Conservation (phyloP, 768 basidiomycete species). For the Boletus insuetus region DNA sequence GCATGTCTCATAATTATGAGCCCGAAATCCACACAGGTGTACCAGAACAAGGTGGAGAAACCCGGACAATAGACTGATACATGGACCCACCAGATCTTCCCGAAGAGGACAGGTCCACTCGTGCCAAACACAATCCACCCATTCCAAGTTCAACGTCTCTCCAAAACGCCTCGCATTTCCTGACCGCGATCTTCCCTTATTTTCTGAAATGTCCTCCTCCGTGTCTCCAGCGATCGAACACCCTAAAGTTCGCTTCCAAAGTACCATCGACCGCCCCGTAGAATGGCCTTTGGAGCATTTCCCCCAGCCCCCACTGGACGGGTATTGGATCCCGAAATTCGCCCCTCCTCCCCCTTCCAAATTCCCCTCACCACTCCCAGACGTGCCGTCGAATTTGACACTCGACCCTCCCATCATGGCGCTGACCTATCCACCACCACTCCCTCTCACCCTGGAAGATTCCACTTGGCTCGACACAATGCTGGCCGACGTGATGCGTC, state of each 20-base stretch:
- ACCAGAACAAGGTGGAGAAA: too few relatives aligned
- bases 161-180: too few relatives aligned
- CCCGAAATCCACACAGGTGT: too few relatives aligned
- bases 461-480: slow-evolving; percentile 28
- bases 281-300: slow-evolving; percentile 30
- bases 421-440: slow-evolving; percentile 27
- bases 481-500: slow-evolving; percentile 25
- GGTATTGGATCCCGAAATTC: slow-evolving; percentile 26
- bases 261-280: neutral
- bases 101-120: too few relatives aligned
- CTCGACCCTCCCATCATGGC: slow-evolving; percentile 30
- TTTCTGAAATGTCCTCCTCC: slow-evolving; percentile 1
- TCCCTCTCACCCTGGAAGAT: slow-evolving; percentile 24
- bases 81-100: too few relatives aligned
- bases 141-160: too few relatives aligned
- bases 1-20: too few relatives aligned
- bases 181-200: neutral
- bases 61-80: too few relatives aligned
- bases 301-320: slow-evolving; percentile 25
- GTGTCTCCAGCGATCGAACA: slow-evolving; percentile 1
- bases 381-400: slow-evolving; percentile 1
- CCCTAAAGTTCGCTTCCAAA: neutral
- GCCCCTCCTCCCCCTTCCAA: slow-evolving; percentile 18
- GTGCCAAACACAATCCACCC: too few relatives aligned
- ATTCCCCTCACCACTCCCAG: slow-evolving; percentile 8